Conservation (phyloP, 2,329 filamentous ascomycete genomes). For the Domatiomyces globalis region DNA sequence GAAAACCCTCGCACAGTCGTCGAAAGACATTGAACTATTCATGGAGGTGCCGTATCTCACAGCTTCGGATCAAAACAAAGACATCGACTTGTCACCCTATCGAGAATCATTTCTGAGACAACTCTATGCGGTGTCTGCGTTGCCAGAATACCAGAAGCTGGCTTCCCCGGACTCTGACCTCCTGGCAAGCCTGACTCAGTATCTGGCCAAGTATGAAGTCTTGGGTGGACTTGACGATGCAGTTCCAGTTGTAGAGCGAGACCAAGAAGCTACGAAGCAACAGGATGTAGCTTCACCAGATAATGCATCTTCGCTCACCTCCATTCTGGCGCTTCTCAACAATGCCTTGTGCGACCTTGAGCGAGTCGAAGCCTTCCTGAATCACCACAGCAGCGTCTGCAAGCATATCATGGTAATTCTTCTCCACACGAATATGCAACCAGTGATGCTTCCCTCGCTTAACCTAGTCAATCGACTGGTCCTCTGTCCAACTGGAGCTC, state of each 20-base stretch:
- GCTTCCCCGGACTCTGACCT: slow-evolving; percentile 2
- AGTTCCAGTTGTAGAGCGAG: neutral
- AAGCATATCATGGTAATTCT: slow-evolving; percentile 5
- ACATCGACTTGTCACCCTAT: slow-evolving; percentile 4
- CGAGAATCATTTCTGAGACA: slow-evolving; percentile 11
- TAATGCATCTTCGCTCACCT: slow-evolving; percentile 1
- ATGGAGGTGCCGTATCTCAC: slow-evolving; percentile 5
- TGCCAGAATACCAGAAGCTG: slow-evolving; percentile 6
- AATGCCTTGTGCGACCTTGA: slow-evolving; percentile 5
- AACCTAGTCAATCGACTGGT: slow-evolving; percentile 9
- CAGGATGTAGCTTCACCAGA: neutral
- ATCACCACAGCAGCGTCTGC: neutral
- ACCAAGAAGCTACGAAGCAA: neutral
- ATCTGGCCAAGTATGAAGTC: slow-evolving; percentile 2
- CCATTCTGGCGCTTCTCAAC: slow-evolving; percentile 8
- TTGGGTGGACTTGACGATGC: slow-evolving; percentile 2
- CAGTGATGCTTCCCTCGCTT: slow-evolving; percentile 10
- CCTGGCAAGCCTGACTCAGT: neutral
- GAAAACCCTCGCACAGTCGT: slow-evolving; percentile 3
- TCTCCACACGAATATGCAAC: neutral
- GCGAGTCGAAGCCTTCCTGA: neutral
- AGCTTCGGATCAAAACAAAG: slow-evolving; percentile 5
- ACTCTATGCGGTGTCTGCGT: slow-evolving; percentile 11
- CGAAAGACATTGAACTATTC: slow-evolving; percentile 5
- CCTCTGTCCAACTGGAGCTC: slow-evolving; percentile 7